A percentile compares a stretch with the other conserved stretches of the same genome.
phyloP scores from a whole-genome alignment of 2,329 filamentous ascomycete genomes.

The Penicillium hordei region DNA sequence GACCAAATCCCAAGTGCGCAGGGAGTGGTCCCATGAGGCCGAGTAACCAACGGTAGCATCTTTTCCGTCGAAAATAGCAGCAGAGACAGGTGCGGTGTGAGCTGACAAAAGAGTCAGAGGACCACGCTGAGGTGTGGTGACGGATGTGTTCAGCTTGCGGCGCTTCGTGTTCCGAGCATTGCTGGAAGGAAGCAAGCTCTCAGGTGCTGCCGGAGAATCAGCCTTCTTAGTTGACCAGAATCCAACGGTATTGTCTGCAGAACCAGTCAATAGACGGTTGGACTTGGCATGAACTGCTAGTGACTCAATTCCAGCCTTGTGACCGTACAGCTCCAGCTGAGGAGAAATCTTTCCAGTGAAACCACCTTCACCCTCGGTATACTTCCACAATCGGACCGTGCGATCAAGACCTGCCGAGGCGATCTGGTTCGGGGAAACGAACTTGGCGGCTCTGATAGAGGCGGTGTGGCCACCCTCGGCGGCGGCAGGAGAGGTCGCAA shows the following conservation, averaged over 20 bases:
- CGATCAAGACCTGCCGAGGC: slow-evolving; percentile 82
- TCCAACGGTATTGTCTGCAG: slow-evolving; percentile 78
- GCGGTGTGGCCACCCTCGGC: slow-evolving; percentile 71
- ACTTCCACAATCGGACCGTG: slow-evolving; percentile 87
- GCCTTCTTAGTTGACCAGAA: slow-evolving; percentile 82
- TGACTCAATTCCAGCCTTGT: slow-evolving; percentile 71
- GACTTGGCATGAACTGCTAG: slow-evolving; percentile 72
- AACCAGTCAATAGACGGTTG: slow-evolving; percentile 79
- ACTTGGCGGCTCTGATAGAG: slow-evolving; percentile 78
- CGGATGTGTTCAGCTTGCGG: slow-evolving; percentile 67
- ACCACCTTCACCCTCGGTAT: slow-evolving; percentile 64
- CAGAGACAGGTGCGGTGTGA: slow-evolving; percentile 73
- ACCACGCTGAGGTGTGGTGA: slow-evolving; percentile 67
- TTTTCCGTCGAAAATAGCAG: slow-evolving; percentile 77
- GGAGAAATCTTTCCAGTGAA: slow-evolving; percentile 66
- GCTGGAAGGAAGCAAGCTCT: slow-evolving; percentile 65
- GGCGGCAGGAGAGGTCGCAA: slow-evolving; percentile 70
- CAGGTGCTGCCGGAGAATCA: slow-evolving; percentile 70
- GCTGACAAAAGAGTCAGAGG: slow-evolving; percentile 71
- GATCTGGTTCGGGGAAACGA: slow-evolving; percentile 73
- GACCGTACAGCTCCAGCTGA: slow-evolving; percentile 78
- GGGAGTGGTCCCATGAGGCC: slow-evolving; percentile 83
- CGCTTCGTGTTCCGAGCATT: slow-evolving; percentile 68
- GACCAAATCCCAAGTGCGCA: slow-evolving; percentile 87
- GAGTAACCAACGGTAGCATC: slow-evolving; percentile 91